Percentiles rank a stretch among this genome's conserved stretches.
These are phyloP conservation scores for Peterozyma toletana DNA, from an alignment of 805 yeast genomes.

Conservation along the genomic window DNA sequence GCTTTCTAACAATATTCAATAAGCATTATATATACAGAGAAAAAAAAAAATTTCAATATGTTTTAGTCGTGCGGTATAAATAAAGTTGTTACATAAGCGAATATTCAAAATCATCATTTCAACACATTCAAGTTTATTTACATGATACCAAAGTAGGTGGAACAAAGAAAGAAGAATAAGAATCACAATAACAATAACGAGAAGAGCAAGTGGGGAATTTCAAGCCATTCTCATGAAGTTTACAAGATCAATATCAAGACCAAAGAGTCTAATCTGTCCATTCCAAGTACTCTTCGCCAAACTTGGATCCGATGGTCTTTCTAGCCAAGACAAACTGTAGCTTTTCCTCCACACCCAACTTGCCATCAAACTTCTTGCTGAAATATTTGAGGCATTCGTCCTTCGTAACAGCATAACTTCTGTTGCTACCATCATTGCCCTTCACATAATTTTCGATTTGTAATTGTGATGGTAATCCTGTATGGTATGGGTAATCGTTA, in stretches of 20 bases:
- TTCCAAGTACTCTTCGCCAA: conserved; percentile 34
- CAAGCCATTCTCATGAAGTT: too few species aligned
- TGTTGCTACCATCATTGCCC: conserved; percentile 60
- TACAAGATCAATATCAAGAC: too few species aligned
- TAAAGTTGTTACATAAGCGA: background rate
- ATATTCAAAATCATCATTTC: too few species aligned
- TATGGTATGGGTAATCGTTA: conserved; percentile 48
- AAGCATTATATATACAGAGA: background rate
- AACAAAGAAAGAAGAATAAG: background rate
- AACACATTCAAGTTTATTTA: background rate
- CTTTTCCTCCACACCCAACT: conserved; percentile 57
- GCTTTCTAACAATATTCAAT: background rate
- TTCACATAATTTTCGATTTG: conserved; percentile 60
- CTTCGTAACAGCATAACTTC: conserved; percentile 63
- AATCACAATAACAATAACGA: background rate
- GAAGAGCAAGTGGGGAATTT: background rate
- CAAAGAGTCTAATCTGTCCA: conserved; percentile 28
- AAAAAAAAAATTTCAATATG: background rate
- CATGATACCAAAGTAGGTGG: background rate
- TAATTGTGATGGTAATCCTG: conserved; percentile 73
- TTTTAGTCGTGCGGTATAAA: background rate
- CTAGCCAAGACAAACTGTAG: conserved; percentile 52
- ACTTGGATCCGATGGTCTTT: conserved; percentile 39
- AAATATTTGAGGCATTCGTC: conserved; percentile 65
- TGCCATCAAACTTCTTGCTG: conserved; percentile 35